Conservation (phyloP, 2,329 filamentous ascomycete genomes). For the Fusarium mundagurra region DNA sequence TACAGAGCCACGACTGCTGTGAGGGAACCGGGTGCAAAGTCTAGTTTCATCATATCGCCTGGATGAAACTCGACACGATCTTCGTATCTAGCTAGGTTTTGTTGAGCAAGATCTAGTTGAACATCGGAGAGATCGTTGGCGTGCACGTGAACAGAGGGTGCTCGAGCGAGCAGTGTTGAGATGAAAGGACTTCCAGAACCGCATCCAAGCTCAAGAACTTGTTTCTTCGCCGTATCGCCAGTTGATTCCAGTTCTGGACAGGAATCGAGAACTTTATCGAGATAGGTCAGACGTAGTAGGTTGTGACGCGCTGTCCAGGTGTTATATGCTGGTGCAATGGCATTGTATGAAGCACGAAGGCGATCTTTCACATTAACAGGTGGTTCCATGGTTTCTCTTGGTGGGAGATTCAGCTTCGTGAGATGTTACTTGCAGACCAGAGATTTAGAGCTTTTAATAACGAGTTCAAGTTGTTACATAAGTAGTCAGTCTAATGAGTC, state of each 20-base stretch:
- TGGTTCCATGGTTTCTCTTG: background rate
- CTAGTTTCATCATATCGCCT: constrained; percentile 20
- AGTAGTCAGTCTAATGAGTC: background rate
- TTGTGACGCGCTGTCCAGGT: constrained; percentile 17
- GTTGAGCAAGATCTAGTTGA: constrained; percentile 7
- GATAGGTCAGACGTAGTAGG: background rate
- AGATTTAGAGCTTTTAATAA: too few relatives aligned
- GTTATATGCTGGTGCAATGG: constrained; percentile 18
- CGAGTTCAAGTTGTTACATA: too few relatives aligned
- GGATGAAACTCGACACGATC: background rate
- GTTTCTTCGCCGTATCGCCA: background rate
- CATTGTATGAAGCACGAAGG: constrained; percentile 7
- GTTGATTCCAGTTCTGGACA: background rate
- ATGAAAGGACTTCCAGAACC: constrained; percentile 14
- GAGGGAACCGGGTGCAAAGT: constrained; percentile 1
- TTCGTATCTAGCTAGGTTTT: background rate
- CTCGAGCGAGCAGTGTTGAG: background rate
- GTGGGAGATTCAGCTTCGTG: accelerated
- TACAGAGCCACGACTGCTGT: constrained; percentile 14
- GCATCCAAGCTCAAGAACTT: constrained; percentile 21
- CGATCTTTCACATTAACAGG: background rate
- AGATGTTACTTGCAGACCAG: too few relatives aligned
- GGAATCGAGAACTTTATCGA: background rate
- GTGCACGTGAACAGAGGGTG: background rate
- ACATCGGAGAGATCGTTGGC: constrained; percentile 15